A percentile compares a stretch with the other conserved stretches of the same genome.
Conservation (phyloP, 2,329 filamentous ascomycete species). For the Westerdykella sp. region DNA sequence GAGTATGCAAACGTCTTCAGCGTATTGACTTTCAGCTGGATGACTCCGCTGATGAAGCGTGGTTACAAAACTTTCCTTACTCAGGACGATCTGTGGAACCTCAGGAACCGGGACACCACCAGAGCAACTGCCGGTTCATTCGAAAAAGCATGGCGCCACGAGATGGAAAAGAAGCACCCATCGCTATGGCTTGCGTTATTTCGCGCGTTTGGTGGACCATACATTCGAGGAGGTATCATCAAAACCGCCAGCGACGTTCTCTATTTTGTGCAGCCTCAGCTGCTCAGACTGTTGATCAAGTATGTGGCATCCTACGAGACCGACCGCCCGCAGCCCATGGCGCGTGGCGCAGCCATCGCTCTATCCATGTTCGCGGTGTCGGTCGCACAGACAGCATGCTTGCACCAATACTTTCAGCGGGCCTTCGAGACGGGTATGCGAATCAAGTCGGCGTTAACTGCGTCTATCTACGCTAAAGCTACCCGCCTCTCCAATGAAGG, state of each 20-base stretch:
- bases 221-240: slow-evolving; percentile 73
- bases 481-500: slow-evolving; percentile 90
- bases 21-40: slow-evolving; percentile 91
- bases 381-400: slow-evolving; percentile 75
- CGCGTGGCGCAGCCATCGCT: slow-evolving; percentile 81
- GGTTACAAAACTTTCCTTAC: slow-evolving; percentile 89
- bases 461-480: slow-evolving; percentile 88
- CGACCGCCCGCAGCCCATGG: slow-evolving; percentile 64
- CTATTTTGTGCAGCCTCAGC: slow-evolving; percentile 84
- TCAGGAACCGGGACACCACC: slow-evolving; percentile 75
- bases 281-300: slow-evolving; percentile 73
- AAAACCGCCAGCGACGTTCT: slow-evolving; percentile 83
- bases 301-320: slow-evolving; percentile 73
- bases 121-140: slow-evolving; percentile 65
- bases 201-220: slow-evolving; percentile 77
- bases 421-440: slow-evolving; percentile 95
- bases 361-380: slow-evolving; percentile 88
- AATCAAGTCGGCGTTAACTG: slow-evolving; percentile 83
- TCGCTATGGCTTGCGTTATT: slow-evolving; percentile 84
- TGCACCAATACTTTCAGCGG: slow-evolving; percentile 97
- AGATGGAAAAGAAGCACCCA: slow-evolving; percentile 66
- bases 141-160: slow-evolving; percentile 66
- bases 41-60: slow-evolving; percentile 95
- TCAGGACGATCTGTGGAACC: slow-evolving; percentile 91
- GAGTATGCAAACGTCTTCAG: slow-evolving; percentile 95